Conservation (phyloP, 352 stramenopile species). For the Thraustotheca clavata region DNA sequence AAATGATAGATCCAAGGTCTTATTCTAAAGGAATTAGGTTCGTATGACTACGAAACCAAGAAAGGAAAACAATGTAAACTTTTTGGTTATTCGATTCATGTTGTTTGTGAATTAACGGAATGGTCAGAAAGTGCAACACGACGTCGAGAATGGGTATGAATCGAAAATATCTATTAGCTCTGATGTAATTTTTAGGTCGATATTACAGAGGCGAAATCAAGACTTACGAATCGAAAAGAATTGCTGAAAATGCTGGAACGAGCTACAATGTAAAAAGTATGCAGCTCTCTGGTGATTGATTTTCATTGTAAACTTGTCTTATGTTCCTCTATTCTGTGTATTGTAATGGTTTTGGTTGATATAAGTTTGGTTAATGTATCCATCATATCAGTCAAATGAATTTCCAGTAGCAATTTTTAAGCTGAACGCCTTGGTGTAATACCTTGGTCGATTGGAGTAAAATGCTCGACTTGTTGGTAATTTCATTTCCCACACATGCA, state of each 20-base stretch:
- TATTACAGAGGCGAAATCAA: neutral
- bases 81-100: conserved; percentile 36
- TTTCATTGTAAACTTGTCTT: too few relatives aligned
- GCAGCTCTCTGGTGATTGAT: too few relatives aligned
- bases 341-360: too few relatives aligned
- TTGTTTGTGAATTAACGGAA: conserved; percentile 33
- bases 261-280: too few relatives aligned
- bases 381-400: too few relatives aligned
- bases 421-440: too few relatives aligned
- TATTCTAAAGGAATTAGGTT: conserved; percentile 34
- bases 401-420: too few relatives aligned
- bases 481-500: too few relatives aligned
- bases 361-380: too few relatives aligned
- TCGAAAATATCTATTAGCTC: neutral
- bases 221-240: neutral
- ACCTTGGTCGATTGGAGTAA: too few relatives aligned
- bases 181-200: neutral
- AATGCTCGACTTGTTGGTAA: too few relatives aligned
- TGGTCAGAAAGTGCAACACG: conserved; percentile 48
- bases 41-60: conserved; percentile 39
- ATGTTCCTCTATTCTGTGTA: too few relatives aligned
- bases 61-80: conserved; percentile 43
- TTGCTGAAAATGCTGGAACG: neutral
- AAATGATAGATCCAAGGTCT: conserved; percentile 31
- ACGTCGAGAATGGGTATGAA: conserved; percentile 36